Conservation (phyloP, 2,329 filamentous ascomycete genomes). For the Paraphaeosphaeria minitans region DNA sequence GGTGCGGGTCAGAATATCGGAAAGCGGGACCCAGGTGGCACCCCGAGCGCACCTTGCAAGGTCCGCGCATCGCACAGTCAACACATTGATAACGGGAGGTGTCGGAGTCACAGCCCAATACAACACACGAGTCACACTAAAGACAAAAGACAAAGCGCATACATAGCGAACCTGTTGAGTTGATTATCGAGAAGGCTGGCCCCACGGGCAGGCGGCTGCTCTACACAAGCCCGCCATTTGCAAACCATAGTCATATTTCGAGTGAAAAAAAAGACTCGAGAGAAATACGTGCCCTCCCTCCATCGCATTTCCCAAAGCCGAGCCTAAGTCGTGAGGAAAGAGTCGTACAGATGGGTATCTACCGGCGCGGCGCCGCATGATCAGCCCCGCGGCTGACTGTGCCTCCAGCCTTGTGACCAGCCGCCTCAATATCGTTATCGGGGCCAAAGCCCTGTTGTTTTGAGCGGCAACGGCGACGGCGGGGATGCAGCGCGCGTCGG, state of each 20-base stretch:
- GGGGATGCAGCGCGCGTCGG: constrained; percentile 6
- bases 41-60: not conserved
- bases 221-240: constrained; percentile 15
- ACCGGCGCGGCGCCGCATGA: constrained; percentile 26
- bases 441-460: constrained; percentile 2
- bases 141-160: not conserved
- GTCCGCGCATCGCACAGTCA: not conserved
- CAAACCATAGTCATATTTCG: constrained; percentile 10
- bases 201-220: constrained; percentile 12
- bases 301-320: constrained; percentile 21
- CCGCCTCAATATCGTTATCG: not conserved
- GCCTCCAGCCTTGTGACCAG: constrained; percentile 9
- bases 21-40: not conserved
- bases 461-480: constrained; percentile 9
- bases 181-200: constrained; percentile 16
- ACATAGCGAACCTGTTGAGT: constrained; percentile 12
- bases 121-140: not conserved
- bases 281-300: constrained; percentile 13
- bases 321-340: constrained; percentile 23
- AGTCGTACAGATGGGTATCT: constrained; percentile 26
- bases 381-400: constrained; percentile 19
- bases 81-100: not conserved
- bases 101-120: not conserved
- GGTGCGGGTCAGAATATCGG: not conserved
- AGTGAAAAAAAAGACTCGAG: constrained; percentile 12